Conservation (phyloP, 108 stramenopile species). For the Nitzschia putrida region DNA sequence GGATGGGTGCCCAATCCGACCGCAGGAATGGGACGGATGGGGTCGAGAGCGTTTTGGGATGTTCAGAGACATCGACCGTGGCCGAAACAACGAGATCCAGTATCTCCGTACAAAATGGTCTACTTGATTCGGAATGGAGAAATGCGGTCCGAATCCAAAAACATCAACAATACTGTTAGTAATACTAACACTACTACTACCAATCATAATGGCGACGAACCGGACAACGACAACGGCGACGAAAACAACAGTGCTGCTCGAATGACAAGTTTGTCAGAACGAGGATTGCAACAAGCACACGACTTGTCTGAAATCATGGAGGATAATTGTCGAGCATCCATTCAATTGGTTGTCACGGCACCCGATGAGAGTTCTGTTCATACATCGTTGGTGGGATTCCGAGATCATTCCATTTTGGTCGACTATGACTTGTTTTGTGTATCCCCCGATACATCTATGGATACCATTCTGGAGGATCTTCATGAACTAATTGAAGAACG, state of each 20-base stretch:
- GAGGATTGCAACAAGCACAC: constrained; percentile 12
- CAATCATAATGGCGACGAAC: too few species aligned
- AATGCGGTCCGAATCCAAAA: constrained; percentile 23
- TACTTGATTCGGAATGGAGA: constrained; percentile 53
- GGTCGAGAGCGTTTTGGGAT: constrained; percentile 3
- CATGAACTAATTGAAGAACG: background rate
- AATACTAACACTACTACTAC: too few species aligned
- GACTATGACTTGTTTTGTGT: constrained; percentile 25
- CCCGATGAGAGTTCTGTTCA: constrained; percentile 33
- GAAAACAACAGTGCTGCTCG: background rate
- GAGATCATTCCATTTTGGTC: constrained; percentile 8
- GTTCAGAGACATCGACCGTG: constrained; percentile 7
- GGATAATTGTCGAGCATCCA: constrained; percentile 1
- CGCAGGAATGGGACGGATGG: constrained; percentile 8
- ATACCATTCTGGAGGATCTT: constrained; percentile 18
- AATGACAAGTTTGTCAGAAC: constrained; percentile 22
- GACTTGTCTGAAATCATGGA: background rate
- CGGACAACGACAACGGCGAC: too few species aligned
- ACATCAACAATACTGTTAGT: too few species aligned
- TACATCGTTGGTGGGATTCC: constrained; percentile 31
- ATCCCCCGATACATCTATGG: constrained; percentile 32
- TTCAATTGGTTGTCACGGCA: constrained; percentile 37
- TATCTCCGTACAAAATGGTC: constrained; percentile 22
- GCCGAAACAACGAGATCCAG: constrained; percentile 16
- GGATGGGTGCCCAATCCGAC: constrained; percentile 24